Evolutionary conservation across 768 basidiomycete species (phyloP), one percentile per base, ranked within the genome.

Genomic region (Kwoniella bestiolae): DNA sequence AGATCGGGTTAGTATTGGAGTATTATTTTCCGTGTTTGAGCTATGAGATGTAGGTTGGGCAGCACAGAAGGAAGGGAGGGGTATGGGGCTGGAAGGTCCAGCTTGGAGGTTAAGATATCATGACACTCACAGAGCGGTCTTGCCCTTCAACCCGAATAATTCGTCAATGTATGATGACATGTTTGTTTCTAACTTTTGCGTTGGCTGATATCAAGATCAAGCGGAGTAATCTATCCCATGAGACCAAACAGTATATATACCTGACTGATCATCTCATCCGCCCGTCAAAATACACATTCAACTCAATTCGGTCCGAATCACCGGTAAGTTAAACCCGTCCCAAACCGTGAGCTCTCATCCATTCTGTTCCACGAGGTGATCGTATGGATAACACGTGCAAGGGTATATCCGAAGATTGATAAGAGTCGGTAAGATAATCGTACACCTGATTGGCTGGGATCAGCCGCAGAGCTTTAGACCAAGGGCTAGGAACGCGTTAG

Each of bases 141-240:
- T 77, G 73, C 82, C 82, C 26, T 79, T 66, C 41, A 83, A 78
- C 50, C 73, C 69, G 68, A 82, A 82, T 23, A 82, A 72, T 28
- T 76, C 71, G 38, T 79, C 72, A 46, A 80, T 60, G 59, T 79
- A 82, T 6, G 74, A 73, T 66, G 57, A 52, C 47, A 53, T 59
- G 6, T 21, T 58, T 52, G 57, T n/a, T 21, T 34, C 21, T 31
- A 26, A 8, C 26, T 49, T 21, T 18, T 28, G 50, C 21, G 26
- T 16, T 38, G 6, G 14, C 26, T 61, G 23, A 31, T 25, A 29
- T 25, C n/a, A n/a, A n/a, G n/a, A n/a, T n/a, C n/a, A n/a, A n/a
- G n/a, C n/a, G n/a, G n/a, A n/a, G n/a, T n/a, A n/a, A n/a, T n/a
- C n/a, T n/a, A n/a, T n/a, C n/a, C n/a, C n/a, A n/a, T n/a, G n/a